A percentile compares a stretch with the other conserved stretches of the same genome.
These are phyloP conservation scores for Penicillium sp. DNA, from an alignment of 2,329 filamentous ascomycete species.

Conservation along the genomic window DNA sequence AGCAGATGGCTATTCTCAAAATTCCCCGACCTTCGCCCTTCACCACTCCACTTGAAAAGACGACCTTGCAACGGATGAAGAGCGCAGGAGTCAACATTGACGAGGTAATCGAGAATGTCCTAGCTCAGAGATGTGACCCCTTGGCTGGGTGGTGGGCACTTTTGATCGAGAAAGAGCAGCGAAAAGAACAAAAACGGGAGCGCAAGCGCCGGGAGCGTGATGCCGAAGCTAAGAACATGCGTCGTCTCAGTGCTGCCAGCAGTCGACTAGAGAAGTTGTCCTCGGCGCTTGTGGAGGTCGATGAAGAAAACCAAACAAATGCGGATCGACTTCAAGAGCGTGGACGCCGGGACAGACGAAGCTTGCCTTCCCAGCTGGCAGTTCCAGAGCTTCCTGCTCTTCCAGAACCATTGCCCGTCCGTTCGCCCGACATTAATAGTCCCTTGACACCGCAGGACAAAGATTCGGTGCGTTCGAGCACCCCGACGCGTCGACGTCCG, in stretches of 20 bases:
- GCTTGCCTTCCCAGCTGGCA: constrained; percentile 57
- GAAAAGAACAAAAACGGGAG: constrained; percentile 74
- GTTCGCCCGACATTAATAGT: constrained; percentile 34
- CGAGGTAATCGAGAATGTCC: constrained; percentile 85
- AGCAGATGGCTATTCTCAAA: constrained; percentile 84
- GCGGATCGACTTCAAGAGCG: constrained; percentile 59
- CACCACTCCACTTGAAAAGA: constrained; percentile 78
- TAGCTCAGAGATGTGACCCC: constrained; percentile 81
- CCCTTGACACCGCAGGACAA: constrained; percentile 67
- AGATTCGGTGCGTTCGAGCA: constrained; percentile 62
- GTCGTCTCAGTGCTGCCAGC: constrained; percentile 81
- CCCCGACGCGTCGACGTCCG: constrained; percentile 70
- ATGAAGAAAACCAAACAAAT: constrained; percentile 59
- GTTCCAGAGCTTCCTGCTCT: constrained; percentile 71
- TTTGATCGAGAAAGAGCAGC: constrained; percentile 86
- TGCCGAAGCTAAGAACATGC: constrained; percentile 68
- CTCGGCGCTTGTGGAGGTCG: constrained; percentile 68
- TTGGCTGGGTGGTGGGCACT: constrained; percentile 95
- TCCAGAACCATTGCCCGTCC: constrained; percentile 51
- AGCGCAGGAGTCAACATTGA: constrained; percentile 92
- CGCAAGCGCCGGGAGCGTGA: constrained; percentile 81
- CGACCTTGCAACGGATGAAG: constrained; percentile 85
- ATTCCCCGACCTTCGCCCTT: constrained; percentile 76
- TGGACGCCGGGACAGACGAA: constrained; percentile 72
- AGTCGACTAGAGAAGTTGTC: constrained; percentile 77